Evolutionary conservation across 2,329 filamentous ascomycete species (phyloP), one percentile per base, ranked within the genome.

Genomic region (Elsinoe australis): DNA sequence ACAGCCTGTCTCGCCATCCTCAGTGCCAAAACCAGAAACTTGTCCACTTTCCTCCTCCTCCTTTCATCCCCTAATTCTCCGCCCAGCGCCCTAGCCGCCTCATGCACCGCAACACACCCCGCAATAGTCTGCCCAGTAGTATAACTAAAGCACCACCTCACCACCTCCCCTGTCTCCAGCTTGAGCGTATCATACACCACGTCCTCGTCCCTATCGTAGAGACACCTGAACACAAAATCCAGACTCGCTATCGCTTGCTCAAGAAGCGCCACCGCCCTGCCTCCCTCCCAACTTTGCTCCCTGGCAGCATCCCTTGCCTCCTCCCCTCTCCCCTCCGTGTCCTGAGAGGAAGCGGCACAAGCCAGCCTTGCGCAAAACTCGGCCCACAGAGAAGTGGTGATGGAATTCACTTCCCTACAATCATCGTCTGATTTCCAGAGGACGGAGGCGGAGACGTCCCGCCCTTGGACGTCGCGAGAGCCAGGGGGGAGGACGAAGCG

Each of bases 121-220:
- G 56, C 54, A 19, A 61, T 55, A n/a, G 54, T 48, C 19, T 58
- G 56, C 5, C 53, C 59, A 9, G 59, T 60, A 15, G 52, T 55
- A 38, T 61, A 60, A 1, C 55, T 59, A 35, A 61, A 61, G 2
- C 56, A 57, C 59, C 57, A 59, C 29, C 59, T 53, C 15, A 53
- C 50, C 12, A 52, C 50, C 31, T 57, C 51, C 21, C 53, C 42
- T n/a, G 53, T 52, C 36, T 55, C 54, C 14, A 57, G 52, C 26
- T 51, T 34, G 38, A 61, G 54, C 28, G 55, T 56, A 42, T 61
- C 59, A 7, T 57, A 53, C 4, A 61, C 57, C 4, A 61, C 41
- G 14, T 45, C 55, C 10, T 59, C 57, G 4, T 54, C 38, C 7
- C 50, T 42, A 9, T 53, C 54, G 50, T 59, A 60, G 24, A 57